Base-by-base conservation (phyloP, 352 stramenopile genomes). In the Phytophthora kernoviae region DNA sequence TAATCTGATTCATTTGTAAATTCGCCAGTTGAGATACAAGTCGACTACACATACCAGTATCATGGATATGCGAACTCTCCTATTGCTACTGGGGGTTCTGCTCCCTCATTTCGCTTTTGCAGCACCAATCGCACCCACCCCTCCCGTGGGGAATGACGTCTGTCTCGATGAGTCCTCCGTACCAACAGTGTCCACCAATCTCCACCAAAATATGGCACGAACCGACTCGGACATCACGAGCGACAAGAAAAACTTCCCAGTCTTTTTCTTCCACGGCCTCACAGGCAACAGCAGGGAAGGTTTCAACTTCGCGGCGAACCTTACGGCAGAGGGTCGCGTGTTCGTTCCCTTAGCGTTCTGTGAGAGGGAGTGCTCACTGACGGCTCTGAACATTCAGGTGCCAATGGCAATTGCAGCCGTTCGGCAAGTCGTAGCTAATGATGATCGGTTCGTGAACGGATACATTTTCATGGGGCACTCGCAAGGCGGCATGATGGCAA, bases 391-490 rank as follows among this genome's bases (percentile, higher is more conserved):
- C 2, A 42, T 50, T 11, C 75, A 88, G 45, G 63, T 84, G 1
- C 54, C 46, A 6, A 57, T 73, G 22, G 79, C 64, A 5, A 78
- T 84, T 47, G 43, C 53, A n/a, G 63, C 75, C 50, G 73, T 86
- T 27, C 65, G 61, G 0, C 26, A 42, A 1, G 65, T 79, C 15
- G 45, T 65, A 2, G 21, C 32, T 12, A 58, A 55, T 30, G 58
- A 71, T 33, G 56, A 75, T 17, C 30, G 54, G 1, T 58, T 65
- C 27, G 39, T 36, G 11, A 36, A 67, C 14, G 77, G 73, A 32
- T 87, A 85, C 65, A 51, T 79, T 6, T 73, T 89, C 37, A 68
- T 89, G 10, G 70, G 43, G 0, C 70, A 85, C 40, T 88, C 76
- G 3, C 72, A 85, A 45, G 79, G 79, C 27, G 75, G 49, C 0